These are phyloP conservation scores for Cystobasidium slooffiae DNA, from an alignment of 1,284 basidiomycete genomes.

Conservation along the genomic window DNA sequence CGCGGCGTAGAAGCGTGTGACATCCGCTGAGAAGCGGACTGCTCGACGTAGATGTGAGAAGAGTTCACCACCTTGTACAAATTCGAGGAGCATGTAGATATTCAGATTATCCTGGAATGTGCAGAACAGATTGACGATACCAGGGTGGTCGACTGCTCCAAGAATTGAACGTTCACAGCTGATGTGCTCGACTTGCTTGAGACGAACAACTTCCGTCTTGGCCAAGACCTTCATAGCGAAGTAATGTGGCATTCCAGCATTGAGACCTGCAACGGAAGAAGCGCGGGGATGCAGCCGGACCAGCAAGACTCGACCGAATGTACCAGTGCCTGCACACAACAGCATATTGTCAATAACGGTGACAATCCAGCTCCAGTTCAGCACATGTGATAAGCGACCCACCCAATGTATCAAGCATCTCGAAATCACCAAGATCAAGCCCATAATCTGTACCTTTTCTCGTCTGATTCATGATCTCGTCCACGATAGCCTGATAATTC, in stretches of 20 bases:
- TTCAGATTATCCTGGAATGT: conserved; percentile 61
- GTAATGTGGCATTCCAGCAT: conserved; percentile 48
- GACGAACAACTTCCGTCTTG: conserved; percentile 62
- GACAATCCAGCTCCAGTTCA: neutral
- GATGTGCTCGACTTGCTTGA: conserved; percentile 65
- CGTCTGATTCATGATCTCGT: conserved; percentile 43
- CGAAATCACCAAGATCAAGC: conserved; percentile 51
- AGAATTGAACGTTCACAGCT: conserved; percentile 63
- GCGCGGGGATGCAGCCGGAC: conserved; percentile 46
- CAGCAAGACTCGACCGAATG: conserved; percentile 52
- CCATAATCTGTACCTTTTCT: conserved; percentile 51
- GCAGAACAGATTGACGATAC: conserved; percentile 63
- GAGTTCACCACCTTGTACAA: conserved; percentile 62
- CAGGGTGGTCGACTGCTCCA: conserved; percentile 63
- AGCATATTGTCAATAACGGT: too few species aligned
- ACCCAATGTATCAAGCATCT: conserved; percentile 53
- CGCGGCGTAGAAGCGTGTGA: conserved; percentile 63
- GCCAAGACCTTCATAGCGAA: conserved; percentile 61
- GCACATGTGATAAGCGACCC: neutral
- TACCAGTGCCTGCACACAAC: conserved; percentile 49
- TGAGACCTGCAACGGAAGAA: conserved; percentile 28
- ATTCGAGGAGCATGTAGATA: conserved; percentile 63
- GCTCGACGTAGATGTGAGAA: conserved; percentile 57
- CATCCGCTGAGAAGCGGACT: conserved; percentile 61
- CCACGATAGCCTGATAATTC: conserved; percentile 37